Evolutionary conservation across 2,329 filamentous ascomycete species (phyloP).

Genomic region (Neonectria faginata): DNA sequence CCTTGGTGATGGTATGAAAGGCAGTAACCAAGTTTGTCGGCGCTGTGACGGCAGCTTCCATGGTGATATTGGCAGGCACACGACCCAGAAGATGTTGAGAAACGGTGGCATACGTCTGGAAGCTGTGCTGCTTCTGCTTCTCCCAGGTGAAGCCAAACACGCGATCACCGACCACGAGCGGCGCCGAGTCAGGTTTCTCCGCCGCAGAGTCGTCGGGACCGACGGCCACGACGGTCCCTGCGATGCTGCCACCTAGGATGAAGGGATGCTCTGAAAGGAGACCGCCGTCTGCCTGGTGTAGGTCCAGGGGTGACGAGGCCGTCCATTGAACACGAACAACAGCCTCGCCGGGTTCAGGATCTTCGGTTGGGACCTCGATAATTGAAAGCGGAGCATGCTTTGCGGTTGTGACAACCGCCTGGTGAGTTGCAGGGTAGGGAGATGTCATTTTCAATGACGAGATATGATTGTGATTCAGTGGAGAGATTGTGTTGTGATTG

Average conservation of each 20-base stretch:
- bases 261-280: neutral
- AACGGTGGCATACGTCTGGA: neutral
- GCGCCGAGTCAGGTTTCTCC: neutral
- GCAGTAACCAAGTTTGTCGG: neutral
- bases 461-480: neutral
- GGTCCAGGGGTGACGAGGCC: neutral
- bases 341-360: neutral
- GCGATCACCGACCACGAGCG: neutral
- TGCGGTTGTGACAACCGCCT: constrained; percentile 1
- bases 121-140: neutral
- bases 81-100: neutral
- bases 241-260: neutral
- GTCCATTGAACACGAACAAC: constrained; percentile 1
- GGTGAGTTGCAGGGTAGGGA: neutral
- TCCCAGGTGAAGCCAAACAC: constrained; percentile 4
- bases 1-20: constrained; percentile 42
- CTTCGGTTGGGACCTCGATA: neutral
- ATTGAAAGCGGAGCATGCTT: constrained; percentile 1
- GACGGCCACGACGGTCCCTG: neutral
- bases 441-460: neutral
- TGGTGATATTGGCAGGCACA: neutral
- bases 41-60: neutral
- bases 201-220: neutral
- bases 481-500: neutral
- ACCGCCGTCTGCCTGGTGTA: constrained; percentile 3